Base-by-base conservation (phyloP, 805 yeast genomes). In the Lachancea quebecensis region DNA sequence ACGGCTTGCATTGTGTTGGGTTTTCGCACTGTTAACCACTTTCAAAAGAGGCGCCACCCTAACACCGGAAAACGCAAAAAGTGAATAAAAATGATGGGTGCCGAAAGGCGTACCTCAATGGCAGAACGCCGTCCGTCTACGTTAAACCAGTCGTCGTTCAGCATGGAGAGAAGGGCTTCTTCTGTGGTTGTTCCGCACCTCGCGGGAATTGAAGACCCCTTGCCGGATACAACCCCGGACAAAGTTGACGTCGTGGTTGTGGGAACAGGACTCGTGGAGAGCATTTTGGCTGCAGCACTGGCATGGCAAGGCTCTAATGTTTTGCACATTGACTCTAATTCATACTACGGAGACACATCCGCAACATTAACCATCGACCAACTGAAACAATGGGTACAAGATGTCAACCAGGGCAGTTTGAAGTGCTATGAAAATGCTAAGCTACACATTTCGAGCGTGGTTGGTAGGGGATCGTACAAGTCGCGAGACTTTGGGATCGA, bases 221-320 rank as follows among this genome's bases (percentile, higher is more conserved):
- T 77, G 29, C 82, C 81, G 15, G 70, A 69, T 16, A 56, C 66
- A 2, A 74, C 78, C 31, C 80, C 93, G 6, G 86, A 82, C 27
- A 69, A 81, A 50, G 86, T 88, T 54, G 99, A 93, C 60, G 95
- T 93, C 11, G 72, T 93, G 28, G 85, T 93, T 45, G 79, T 85
- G 51, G 99, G 99, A 32, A 91, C 99, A 0, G 98, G 98, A 3
- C 71, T 93, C 35, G 82, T 81, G 2, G 96, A 93, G 63, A 79
- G 88, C 53, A 81, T 93, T 10, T 66, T 89, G 40, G 96, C 98
- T 0, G 95, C 97, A 10, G 91, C 97, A 0, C 72, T 93, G 39
- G 84, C 97, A 10, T 93, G 99, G 98, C 96, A 88, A 56, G 99
- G 99, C n/a, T 80, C 93, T n/a, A 80, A 76, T 52, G 97, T 93